Conservation (phyloP, 345 rosid species). For the Linum lewisii region DNA sequence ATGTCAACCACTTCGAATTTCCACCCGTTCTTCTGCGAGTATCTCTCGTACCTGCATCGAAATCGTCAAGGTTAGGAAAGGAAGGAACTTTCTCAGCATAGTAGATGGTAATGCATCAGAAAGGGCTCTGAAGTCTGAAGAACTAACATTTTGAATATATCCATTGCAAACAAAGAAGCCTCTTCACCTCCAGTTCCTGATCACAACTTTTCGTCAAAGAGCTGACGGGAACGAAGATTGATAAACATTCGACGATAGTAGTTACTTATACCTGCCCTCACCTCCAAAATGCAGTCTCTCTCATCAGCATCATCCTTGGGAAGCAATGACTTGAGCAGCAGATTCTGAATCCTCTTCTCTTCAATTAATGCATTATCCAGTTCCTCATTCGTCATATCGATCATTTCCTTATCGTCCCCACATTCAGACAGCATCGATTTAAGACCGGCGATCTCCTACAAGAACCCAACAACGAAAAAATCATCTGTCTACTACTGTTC, state of each 20-base stretch:
- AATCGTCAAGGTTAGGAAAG: slow-evolving; percentile 7
- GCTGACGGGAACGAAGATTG: slow-evolving; percentile 3
- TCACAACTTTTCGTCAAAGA: slow-evolving; percentile 14
- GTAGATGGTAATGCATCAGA: background rate
- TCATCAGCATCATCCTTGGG: slow-evolving; percentile 99
- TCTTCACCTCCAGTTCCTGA: slow-evolving; percentile 94
- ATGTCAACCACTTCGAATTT: slow-evolving; percentile 72
- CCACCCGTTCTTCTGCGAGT: slow-evolving; percentile 86
- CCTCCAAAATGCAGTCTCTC: slow-evolving; percentile 93
- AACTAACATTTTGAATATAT: slow-evolving; percentile 76
- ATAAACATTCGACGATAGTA: background rate
- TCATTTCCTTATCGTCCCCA: slow-evolving; percentile 61
- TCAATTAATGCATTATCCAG: slow-evolving; percentile 44
- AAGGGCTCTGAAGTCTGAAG: slow-evolving; percentile 3
- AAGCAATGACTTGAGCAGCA: slow-evolving; percentile 69
- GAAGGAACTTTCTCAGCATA: slow-evolving; percentile 3
- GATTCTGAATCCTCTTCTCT: slow-evolving; percentile 61
- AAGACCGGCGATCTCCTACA: slow-evolving; percentile 71
- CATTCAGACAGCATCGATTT: slow-evolving; percentile 56
- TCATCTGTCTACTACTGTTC: background rate
- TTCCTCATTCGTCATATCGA: slow-evolving; percentile 69
- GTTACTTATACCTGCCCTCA: slow-evolving; percentile 71
- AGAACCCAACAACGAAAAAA: slow-evolving; percentile 4
- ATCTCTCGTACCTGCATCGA: slow-evolving; percentile 76
- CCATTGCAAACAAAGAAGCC: slow-evolving; percentile 96